Percentiles rank a stretch among this genome's conserved stretches.
phyloP scores from a whole-genome alignment of 2,329 filamentous ascomycete species.

The Kalmusia sp. region DNA sequence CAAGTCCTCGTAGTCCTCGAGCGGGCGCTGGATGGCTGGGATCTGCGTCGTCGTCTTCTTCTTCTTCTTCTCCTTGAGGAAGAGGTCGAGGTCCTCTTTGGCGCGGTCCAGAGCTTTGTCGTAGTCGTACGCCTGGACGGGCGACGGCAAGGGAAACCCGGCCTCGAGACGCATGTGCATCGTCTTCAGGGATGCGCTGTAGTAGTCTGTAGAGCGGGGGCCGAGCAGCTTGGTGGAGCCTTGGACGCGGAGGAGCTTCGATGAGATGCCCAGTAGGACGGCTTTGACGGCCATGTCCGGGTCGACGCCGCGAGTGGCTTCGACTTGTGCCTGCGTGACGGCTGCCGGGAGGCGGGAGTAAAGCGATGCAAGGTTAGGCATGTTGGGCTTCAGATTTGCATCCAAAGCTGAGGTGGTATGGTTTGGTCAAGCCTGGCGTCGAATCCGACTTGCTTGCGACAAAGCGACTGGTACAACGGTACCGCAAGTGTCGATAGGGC shows the following conservation, averaged over 20 bases:
- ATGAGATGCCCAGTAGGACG: constrained; percentile 17
- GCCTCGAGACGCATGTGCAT: constrained; percentile 44
- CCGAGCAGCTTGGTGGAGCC: constrained; percentile 18
- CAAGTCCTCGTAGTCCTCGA: constrained; percentile 43
- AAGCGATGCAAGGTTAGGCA: neutral
- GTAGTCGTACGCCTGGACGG: constrained; percentile 19
- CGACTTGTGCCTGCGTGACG: constrained; percentile 21
- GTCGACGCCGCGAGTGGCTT: constrained; percentile 9
- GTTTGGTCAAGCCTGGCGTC: too few relatives aligned
- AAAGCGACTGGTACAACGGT: too few relatives aligned
- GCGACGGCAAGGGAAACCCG: constrained; percentile 27
- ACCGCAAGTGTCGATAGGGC: too few relatives aligned
- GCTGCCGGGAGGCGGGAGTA: constrained; percentile 11
- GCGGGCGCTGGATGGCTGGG: constrained; percentile 63
- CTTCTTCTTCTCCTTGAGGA: too few relatives aligned
- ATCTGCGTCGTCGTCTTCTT: constrained; percentile 62
- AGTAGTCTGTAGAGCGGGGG: constrained; percentile 14
- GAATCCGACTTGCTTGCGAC: too few relatives aligned
- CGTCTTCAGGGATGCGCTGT: constrained; percentile 37
- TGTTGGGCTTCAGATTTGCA: neutral
- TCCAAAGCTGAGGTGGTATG: too few relatives aligned
- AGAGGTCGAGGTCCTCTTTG: constrained; percentile 58
- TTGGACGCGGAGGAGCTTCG: constrained; percentile 24
- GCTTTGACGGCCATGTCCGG: constrained; percentile 21
- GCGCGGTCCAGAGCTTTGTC: neutral